Evolutionary conservation across 2,329 filamentous ascomycete genomes (phyloP).

Genomic region (Hymenotorrendiella dingleyae): DNA sequence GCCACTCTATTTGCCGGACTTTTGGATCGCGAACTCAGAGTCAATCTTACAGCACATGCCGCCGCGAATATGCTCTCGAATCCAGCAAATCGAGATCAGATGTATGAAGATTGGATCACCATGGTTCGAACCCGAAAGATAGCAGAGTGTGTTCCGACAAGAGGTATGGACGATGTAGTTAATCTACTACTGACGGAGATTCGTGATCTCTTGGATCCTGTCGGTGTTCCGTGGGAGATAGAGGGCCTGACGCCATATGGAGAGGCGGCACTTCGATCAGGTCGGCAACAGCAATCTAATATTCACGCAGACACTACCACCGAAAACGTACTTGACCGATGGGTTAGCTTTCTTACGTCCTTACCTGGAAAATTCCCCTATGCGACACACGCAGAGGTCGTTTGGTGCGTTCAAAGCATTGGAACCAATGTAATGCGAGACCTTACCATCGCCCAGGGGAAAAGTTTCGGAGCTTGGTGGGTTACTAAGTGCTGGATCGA

Average conservation of each 20-base stretch:
- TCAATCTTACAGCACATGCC: constrained; percentile 90
- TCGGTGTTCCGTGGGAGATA: constrained; percentile 59
- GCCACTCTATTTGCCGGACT: constrained; percentile 84
- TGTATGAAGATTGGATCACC: constrained; percentile 87
- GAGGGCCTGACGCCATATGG: constrained; percentile 57
- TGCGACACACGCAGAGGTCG: constrained; percentile 64
- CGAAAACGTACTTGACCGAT: constrained; percentile 70
- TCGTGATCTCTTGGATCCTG: constrained; percentile 62
- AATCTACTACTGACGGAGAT: constrained; percentile 60
- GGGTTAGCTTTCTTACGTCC: constrained; percentile 65
- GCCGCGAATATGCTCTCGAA: constrained; percentile 89
- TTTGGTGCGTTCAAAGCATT: constrained; percentile 70
- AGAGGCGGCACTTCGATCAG: constrained; percentile 45
- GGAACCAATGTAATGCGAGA: constrained; percentile 75
- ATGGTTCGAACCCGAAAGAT: constrained; percentile 58
- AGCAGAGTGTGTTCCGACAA: constrained; percentile 55
- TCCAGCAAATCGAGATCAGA: constrained; percentile 82
- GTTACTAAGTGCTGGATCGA: constrained; percentile 94
- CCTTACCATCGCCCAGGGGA: constrained; percentile 69
- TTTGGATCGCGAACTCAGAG: constrained; percentile 78
- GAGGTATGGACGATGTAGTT: constrained; percentile 61
- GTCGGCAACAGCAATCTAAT: constrained; percentile 35
- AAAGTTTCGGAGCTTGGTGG: constrained; percentile 89
- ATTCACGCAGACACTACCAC: constrained; percentile 38
- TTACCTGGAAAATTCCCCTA: constrained; percentile 69